A percentile compares a stretch with the other conserved stretches of the same genome.
phyloP scores from a whole-genome alignment of 164 flowering plant genomes.

The Vitis cinerea region DNA sequence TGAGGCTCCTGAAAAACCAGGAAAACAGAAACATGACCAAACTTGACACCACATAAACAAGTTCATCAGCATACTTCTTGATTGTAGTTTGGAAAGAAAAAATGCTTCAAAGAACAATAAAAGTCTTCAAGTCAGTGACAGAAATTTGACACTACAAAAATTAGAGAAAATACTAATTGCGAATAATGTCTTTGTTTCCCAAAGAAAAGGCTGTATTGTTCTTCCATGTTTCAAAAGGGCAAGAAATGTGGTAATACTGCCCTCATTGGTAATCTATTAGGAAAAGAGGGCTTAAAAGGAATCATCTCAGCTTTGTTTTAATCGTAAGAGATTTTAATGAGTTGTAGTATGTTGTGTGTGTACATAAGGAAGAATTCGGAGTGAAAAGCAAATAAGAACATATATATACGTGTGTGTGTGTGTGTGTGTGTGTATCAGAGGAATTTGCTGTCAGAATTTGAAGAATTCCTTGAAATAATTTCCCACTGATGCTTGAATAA shows the following conservation, averaged over 20 bases:
- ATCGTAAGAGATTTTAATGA: too few relatives aligned
- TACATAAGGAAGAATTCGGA: not conserved
- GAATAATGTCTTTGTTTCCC: not conserved
- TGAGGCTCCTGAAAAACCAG: conserved; percentile 56
- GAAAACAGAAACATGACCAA: not conserved
- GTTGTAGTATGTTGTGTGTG: too few relatives aligned
- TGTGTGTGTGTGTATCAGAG: not conserved
- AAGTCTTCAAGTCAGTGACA: not conserved
- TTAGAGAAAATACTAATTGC: not conserved
- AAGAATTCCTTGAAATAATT: too few relatives aligned
- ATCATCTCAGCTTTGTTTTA: not conserved
- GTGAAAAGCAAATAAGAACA: not conserved
- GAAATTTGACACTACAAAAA: not conserved
- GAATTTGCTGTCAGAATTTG: too few relatives aligned
- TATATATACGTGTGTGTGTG: not conserved
- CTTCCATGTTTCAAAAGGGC: not conserved
- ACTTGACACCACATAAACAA: not conserved
- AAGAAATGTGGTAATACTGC: not conserved
- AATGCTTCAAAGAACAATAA: conserved; percentile 1
- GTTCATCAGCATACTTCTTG: not conserved
- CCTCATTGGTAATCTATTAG: not conserved
- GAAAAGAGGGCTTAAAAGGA: not conserved
- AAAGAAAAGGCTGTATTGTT: not conserved
- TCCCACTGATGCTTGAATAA: too few relatives aligned
- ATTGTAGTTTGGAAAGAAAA: not conserved